Conservation (phyloP, 345 rosid species). For the Gossypium thurberi region DNA sequence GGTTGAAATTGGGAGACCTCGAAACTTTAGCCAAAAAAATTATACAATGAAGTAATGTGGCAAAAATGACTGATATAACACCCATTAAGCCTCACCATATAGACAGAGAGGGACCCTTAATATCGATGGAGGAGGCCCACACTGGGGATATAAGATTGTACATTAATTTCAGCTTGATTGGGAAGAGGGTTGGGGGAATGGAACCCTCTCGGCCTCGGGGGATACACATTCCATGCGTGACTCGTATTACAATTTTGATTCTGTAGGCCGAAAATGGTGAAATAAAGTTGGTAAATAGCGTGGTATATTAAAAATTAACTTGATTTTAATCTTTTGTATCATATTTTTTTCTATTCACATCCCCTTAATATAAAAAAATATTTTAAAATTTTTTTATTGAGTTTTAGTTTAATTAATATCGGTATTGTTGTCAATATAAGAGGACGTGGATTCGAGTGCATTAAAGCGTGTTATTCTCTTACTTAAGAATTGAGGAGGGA, state of each 20-base stretch:
- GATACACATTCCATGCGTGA: constrained; percentile 34
- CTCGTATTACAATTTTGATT: background rate
- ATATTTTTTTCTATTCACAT: no score
- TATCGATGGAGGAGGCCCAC: constrained; percentile 3
- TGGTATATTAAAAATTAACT: no score
- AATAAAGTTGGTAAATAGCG: background rate
- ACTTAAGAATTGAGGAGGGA: accelerated
- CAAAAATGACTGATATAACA: background rate
- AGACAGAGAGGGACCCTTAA: background rate
- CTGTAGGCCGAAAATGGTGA: background rate
- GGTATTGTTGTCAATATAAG: no score
- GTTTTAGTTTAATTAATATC: no score
- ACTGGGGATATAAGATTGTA: background rate
- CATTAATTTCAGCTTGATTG: background rate
- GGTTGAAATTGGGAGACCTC: background rate
- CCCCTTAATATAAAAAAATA: no score
- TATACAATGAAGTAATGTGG: background rate
- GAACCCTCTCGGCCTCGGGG: constrained; percentile 7
- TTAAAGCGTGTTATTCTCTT: no score
- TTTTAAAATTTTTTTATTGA: no score
- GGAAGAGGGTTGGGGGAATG: background rate
- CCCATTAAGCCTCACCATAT: background rate
- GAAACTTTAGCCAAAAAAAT: background rate
- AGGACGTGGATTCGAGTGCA: accelerated
- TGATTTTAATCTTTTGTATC: no score